phyloP scores from a whole-genome alignment of 495 filamentous ascomycete genomes.

The Tuber umbilicatum region DNA sequence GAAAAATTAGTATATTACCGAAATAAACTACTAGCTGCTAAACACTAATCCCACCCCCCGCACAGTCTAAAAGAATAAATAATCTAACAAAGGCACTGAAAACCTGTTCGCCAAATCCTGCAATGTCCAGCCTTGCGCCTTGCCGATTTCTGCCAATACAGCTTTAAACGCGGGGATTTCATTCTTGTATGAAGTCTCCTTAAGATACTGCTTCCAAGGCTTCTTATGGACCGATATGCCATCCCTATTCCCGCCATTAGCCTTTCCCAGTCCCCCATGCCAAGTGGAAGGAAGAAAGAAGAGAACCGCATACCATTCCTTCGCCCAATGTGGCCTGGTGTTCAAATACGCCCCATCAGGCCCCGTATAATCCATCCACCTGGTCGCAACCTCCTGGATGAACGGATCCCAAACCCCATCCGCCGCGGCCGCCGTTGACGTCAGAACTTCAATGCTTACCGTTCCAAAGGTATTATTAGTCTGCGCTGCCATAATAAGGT shows the following conservation, averaged over 20 bases:
- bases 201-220: constrained; percentile 44
- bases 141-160: constrained; percentile 46
- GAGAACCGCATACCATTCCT: constrained; percentile 47
- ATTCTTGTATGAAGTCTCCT: constrained; percentile 47
- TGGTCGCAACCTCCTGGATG: constrained; percentile 46
- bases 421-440: constrained; percentile 45
- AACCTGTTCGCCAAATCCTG: constrained; percentile 46
- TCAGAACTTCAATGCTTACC: constrained; percentile 50
- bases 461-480: constrained; percentile 48
- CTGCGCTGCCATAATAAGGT: constrained; percentile 54
- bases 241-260: constrained; percentile 25
- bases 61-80: constrained; percentile 33
- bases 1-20: neutral
- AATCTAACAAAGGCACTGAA: constrained; percentile 47
- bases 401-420: constrained; percentile 48
- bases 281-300: neutral
- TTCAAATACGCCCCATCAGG: constrained; percentile 40
- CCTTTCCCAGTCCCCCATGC: neutral
- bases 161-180: constrained; percentile 46
- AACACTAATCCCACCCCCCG: neutral
- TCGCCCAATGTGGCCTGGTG: constrained; percentile 52
- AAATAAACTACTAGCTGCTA: neutral
- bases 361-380: constrained; percentile 48
- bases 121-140: constrained; percentile 48
- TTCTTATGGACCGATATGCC: constrained; percentile 37